phyloP scores from a whole-genome alignment of 306 rosid genomes.

The Inga leiocalycina region DNA sequence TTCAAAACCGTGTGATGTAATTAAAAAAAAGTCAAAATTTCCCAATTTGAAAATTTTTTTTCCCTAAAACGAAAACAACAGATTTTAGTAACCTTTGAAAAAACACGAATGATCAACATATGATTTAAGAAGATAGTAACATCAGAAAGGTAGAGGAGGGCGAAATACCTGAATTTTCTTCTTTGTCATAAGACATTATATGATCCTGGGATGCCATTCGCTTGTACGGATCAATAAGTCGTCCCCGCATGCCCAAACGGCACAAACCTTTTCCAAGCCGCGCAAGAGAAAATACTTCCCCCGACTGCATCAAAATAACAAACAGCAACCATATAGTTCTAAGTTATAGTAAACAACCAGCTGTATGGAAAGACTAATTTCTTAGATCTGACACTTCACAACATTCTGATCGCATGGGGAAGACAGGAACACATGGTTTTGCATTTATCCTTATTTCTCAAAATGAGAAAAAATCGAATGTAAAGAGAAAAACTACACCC shows the following conservation, averaged over 20 bases:
- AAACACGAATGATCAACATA: background rate
- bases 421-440: background rate
- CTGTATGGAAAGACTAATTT: background rate
- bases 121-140: constrained; percentile 30
- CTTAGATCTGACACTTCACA: constrained; percentile 10
- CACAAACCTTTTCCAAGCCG: constrained; percentile 32
- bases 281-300: constrained; percentile 9
- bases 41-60: background rate
- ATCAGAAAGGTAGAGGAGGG: background rate
- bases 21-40: background rate
- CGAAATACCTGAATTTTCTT: constrained; percentile 44
- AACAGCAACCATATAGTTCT: background rate
- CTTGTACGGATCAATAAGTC: constrained; percentile 41
- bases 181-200: constrained; percentile 33
- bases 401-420: background rate
- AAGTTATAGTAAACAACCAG: background rate
- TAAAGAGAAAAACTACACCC: background rate
- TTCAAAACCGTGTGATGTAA: background rate
- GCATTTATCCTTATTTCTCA: background rate
- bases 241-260: constrained; percentile 55
- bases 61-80: background rate
- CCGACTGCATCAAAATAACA: constrained; percentile 33
- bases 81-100: background rate
- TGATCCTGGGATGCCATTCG: constrained; percentile 48
- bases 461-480: background rate